These are phyloP conservation scores for Eimeria praecox DNA, from an alignment of 169 alveolate species.

Conservation along the genomic window DNA sequence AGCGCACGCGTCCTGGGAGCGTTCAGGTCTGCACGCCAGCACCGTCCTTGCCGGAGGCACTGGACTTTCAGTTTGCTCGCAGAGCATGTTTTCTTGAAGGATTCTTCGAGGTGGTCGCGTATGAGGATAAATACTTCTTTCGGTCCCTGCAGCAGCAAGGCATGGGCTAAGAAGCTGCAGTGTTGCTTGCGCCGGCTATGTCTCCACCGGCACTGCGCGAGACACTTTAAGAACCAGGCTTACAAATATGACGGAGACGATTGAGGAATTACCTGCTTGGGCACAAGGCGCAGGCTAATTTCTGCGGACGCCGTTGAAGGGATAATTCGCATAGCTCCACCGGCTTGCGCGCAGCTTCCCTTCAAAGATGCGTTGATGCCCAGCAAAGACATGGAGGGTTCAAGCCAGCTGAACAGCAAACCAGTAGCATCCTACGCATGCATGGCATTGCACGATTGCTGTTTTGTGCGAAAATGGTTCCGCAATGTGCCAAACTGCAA, in stretches of 20 bases:
- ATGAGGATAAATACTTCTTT: slow-evolving; percentile 26
- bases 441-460: not conserved
- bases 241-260: not conserved
- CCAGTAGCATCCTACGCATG: not conserved
- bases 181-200: not conserved
- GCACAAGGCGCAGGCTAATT: slow-evolving; percentile 77
- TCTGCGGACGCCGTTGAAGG: slow-evolving; percentile 74
- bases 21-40: slow-evolving; percentile 70
- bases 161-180: not conserved
- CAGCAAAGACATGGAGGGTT: slow-evolving; percentile 70
- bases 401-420: slow-evolving; percentile 63
- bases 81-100: not conserved
- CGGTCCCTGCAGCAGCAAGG: slow-evolving; percentile 15
- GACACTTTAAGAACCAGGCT: not conserved
- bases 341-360: slow-evolving; percentile 49
- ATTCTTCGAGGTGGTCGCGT: slow-evolving; percentile 18
- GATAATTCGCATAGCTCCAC: slow-evolving; percentile 71
- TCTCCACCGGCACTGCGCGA: not conserved
- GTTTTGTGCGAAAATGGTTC: not conserved
- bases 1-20: slow-evolving; percentile 73
- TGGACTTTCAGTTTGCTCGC: slow-evolving; percentile 68
- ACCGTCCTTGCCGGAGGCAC: slow-evolving; percentile 75
- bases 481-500: not conserved
- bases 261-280: slow-evolving; percentile 65
- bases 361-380: slow-evolving; percentile 63